Conservation (phyloP, 23 red algal species). For the Gracilariopsis chorda region DNA sequence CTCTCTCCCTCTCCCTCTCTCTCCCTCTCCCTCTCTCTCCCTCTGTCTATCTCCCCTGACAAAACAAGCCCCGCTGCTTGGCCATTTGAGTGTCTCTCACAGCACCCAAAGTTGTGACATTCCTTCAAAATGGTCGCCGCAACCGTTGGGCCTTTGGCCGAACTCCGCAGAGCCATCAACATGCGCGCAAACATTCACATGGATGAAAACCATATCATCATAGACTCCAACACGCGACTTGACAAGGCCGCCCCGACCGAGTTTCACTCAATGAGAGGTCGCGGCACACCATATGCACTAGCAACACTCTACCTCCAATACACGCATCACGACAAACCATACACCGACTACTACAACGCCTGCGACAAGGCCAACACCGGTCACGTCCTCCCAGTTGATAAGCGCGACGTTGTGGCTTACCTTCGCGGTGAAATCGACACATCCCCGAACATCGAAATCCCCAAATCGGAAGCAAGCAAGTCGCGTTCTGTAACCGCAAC, state of each 20-base stretch:
- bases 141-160: background rate
- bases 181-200: background rate
- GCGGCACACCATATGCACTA: constrained; percentile 39
- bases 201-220: constrained; percentile 38
- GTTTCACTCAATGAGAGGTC: constrained; percentile 62
- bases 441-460: constrained; percentile 47
- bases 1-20: no score
- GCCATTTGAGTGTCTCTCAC: no score
- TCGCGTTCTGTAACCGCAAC: background rate
- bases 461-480: constrained; percentile 17
- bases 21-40: no score
- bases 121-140: background rate
- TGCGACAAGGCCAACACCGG: constrained; percentile 44
- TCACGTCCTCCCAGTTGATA: constrained; percentile 66
- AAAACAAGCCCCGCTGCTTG: no score
- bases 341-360: constrained; percentile 60
- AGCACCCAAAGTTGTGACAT: no score
- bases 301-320: constrained; percentile 61
- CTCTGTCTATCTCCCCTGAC: no score
- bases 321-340: constrained; percentile 22
- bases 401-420: constrained; percentile 74
- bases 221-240: constrained; percentile 11
- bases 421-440: constrained; percentile 61
- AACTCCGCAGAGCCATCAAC: constrained; percentile 53
- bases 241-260: constrained; percentile 40